Evolutionary conservation across 331 rosid species (phyloP), one percentile per base, ranked within the genome.

Genomic region (Quercus tomentella): DNA sequence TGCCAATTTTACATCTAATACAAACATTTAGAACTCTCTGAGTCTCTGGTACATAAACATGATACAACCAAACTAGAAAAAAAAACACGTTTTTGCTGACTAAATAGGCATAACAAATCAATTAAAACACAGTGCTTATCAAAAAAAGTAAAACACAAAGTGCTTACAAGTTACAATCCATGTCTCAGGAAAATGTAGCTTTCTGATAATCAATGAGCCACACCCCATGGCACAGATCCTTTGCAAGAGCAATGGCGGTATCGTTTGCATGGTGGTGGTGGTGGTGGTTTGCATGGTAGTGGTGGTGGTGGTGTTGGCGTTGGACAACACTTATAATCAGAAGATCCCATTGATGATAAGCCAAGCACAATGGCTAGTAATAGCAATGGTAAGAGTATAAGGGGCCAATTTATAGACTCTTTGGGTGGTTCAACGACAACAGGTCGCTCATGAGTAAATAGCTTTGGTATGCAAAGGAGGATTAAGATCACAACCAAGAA

Each of bases 401-500:
- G 82, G 8, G 77, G 26, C 79, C 51, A 75, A 65, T 77, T 87
- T 28, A 70, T 54, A 14, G 72, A 4, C 52, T 78, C 67, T 22
- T 33, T 80, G 14, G 70, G 88, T 12, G 72, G 60, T 21, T 26
- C 84, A 0, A 57, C 68, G 23, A 65, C 43, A 14, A 37, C 79
- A 37, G 74, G 20, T 35, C 8, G 41, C 76, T 71, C 84, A 8
- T 76, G 0, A 11, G 87, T 55, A 78, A 89, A 82, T 5, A 89
- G 45, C 84, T 79, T 82, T 23, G 96, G 93, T 21, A 83, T 31
- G 74, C 20, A 7, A 49, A 92, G 81, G 67, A 92, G 92, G 56
- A 84, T 3, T 56, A 85, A 67, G 52, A 83, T 83, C 80, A 91
- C 91, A 0, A 81, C 89, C 84, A 92, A 84, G 56, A 91, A 20